Base-by-base conservation (phyloP, 164 flowering plant genomes). In the Sedum album region DNA sequence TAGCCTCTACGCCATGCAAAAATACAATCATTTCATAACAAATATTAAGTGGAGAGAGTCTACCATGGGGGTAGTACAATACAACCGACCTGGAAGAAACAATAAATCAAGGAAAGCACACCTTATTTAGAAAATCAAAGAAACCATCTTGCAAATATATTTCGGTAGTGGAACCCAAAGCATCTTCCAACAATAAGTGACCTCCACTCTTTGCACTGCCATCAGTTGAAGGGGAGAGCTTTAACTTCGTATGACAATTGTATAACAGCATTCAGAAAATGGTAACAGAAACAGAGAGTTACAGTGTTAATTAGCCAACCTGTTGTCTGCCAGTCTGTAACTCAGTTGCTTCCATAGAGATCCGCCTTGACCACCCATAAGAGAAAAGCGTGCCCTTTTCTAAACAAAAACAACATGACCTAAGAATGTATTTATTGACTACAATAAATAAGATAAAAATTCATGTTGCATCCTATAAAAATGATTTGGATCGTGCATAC, bases 321-420 rank as follows among this genome's bases (percentile, higher is more conserved):
- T 87, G 78, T 81, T 65, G 55, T 81, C 74, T 57, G 81, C 72
- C 64, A 91, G 78, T 75, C 77, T 76, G 73, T 77, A 91, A 0
- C 89, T 82, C 63, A 91, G 21, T 76, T 89, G 91, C 81, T 82
- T 91, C 98, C 98, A 94, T 25, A 94, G 86, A 21, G 91, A 65
- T 74, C 96, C 97, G 66, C 98, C 91, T 83, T 82, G 87, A 66
- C 93, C 91, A 15, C 98, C 98, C 97, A 94, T 88, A 78, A 88
- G 87, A 51, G 98, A 94, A 78, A 91, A 94, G 42, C 97, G 94
- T 46, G 96, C 97, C 75, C 97, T 89, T 81, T 73, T 71, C 98
- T 91, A 26, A 55, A 55, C 30, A 55, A 25, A 10, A 55, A 55
- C 30, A 57, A 3, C 33, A 26, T 57, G 62, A 57, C 23, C 31